Conservation (phyloP, 768 basidiomycete genomes). For the Pulveroboletus sp. region DNA sequence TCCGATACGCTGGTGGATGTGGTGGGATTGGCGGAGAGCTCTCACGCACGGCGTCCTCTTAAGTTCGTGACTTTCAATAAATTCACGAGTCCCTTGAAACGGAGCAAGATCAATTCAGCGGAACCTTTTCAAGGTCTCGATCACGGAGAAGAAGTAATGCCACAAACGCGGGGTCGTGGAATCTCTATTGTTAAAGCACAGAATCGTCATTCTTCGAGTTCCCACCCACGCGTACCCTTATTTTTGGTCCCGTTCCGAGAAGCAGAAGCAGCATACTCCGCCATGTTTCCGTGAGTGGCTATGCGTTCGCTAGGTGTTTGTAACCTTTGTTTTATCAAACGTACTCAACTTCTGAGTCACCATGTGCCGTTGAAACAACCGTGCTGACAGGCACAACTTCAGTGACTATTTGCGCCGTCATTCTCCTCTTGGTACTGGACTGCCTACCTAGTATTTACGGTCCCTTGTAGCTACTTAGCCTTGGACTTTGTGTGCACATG, state of each 20-base stretch:
- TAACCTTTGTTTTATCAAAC: conserved; percentile 4
- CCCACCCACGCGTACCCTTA: conserved; percentile 16
- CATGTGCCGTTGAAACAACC: not conserved
- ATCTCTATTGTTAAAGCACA: too few relatives aligned
- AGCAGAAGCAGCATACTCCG: conserved; percentile 26
- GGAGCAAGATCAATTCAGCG: not conserved
- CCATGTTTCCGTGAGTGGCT: conserved; percentile 25
- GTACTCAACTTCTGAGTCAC: conserved; percentile 1
- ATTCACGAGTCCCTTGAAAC: conserved; percentile 3
- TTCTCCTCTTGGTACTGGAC: too few relatives aligned
- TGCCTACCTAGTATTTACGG: too few relatives aligned
- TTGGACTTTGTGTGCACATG: too few relatives aligned
- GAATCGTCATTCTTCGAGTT: not conserved
- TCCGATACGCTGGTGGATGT: conserved; percentile 11
- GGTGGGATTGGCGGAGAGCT: conserved; percentile 5
- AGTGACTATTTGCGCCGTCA: too few relatives aligned
- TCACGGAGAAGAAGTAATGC: not conserved
- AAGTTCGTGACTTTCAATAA: conserved; percentile 28
- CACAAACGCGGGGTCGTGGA: not conserved
- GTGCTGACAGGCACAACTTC: not conserved
- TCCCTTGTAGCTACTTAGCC: too few relatives aligned
- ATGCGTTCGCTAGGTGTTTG: not conserved
- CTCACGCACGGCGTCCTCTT: conserved; percentile 21
- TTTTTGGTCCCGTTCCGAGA: conserved; percentile 24
- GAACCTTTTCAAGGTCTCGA: too few relatives aligned